Conservation (phyloP, 2,329 filamentous ascomycete genomes). For the Sarocladium brachiariae region DNA sequence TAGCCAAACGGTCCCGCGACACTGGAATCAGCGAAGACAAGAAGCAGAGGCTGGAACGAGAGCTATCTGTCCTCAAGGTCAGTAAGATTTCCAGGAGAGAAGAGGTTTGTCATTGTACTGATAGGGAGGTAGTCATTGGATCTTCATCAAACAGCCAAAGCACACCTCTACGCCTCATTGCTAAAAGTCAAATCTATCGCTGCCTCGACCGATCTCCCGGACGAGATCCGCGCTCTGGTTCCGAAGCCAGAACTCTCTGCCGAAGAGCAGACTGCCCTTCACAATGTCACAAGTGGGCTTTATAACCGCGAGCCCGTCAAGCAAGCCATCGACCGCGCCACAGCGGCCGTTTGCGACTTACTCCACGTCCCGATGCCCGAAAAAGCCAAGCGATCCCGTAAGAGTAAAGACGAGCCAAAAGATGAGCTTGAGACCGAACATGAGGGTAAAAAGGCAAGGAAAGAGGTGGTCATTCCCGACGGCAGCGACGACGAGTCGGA, state of each 20-base stretch:
- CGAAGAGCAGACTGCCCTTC: constrained; percentile 43
- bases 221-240: constrained; percentile 37
- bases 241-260: constrained; percentile 36
- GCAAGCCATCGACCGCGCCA: constrained; percentile 40
- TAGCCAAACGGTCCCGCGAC: constrained; percentile 52
- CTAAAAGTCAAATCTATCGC: constrained; percentile 47
- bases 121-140: constrained; percentile 41
- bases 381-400: constrained; percentile 24
- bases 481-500: constrained; percentile 27
- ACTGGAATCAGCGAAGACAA: constrained; percentile 40
- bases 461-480: constrained; percentile 17
- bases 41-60: constrained; percentile 54
- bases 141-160: constrained; percentile 48
- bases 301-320: constrained; percentile 47
- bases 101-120: not conserved
- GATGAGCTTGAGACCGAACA: constrained; percentile 18
- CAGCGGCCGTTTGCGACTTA: constrained; percentile 40
- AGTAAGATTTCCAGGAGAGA: not conserved
- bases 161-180: constrained; percentile 48
- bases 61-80: constrained; percentile 49
- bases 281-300: constrained; percentile 54
- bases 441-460: constrained; percentile 16
- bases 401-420: constrained; percentile 25
- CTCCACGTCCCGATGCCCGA: constrained; percentile 43
- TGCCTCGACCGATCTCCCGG: constrained; percentile 42